Conservation (phyloP, 2,329 filamentous ascomycete genomes). For the Penicillium thymicola region DNA sequence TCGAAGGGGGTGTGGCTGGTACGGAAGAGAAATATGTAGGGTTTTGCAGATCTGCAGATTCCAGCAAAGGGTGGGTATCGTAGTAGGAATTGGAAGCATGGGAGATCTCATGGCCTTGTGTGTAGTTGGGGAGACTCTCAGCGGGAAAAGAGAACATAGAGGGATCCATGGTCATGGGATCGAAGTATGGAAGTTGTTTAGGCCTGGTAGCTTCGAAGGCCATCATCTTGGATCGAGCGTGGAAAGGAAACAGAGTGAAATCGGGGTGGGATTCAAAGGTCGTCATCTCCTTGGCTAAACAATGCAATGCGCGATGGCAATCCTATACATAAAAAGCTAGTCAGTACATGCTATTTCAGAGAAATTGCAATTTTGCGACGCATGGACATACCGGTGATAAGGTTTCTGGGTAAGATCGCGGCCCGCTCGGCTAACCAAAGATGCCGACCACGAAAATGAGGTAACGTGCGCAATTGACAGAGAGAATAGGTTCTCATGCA, state of each 20-base stretch:
- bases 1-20: slow-evolving; percentile 34
- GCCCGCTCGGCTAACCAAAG: slow-evolving; percentile 22
- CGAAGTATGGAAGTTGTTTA: slow-evolving; percentile 30
- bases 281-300: slow-evolving; percentile 6
- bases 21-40: slow-evolving; percentile 26
- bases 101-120: slow-evolving; percentile 21
- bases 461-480: slow-evolving; percentile 18
- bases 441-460: slow-evolving; percentile 16
- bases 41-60: slow-evolving; percentile 28
- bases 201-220: slow-evolving; percentile 31
- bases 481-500: background rate
- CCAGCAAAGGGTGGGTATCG: slow-evolving; percentile 27
- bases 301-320: background rate
- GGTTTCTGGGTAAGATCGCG: slow-evolving; percentile 21
- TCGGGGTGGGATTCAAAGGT: slow-evolving; percentile 9
- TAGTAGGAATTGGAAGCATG: slow-evolving; percentile 28
- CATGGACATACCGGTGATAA: slow-evolving; percentile 19
- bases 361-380: background rate
- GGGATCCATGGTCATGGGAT: slow-evolving; percentile 34
- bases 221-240: slow-evolving; percentile 27
- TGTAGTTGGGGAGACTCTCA: slow-evolving; percentile 24
- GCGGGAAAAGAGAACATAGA: slow-evolving; percentile 32
- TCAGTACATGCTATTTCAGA: background rate
- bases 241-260: slow-evolving; percentile 14
- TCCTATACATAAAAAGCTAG: background rate